Percentiles rank a stretch among this genome's conserved stretches.
Conservation (phyloP, 2,329 filamentous ascomycete species). For the Rachicladosporium sp. region DNA sequence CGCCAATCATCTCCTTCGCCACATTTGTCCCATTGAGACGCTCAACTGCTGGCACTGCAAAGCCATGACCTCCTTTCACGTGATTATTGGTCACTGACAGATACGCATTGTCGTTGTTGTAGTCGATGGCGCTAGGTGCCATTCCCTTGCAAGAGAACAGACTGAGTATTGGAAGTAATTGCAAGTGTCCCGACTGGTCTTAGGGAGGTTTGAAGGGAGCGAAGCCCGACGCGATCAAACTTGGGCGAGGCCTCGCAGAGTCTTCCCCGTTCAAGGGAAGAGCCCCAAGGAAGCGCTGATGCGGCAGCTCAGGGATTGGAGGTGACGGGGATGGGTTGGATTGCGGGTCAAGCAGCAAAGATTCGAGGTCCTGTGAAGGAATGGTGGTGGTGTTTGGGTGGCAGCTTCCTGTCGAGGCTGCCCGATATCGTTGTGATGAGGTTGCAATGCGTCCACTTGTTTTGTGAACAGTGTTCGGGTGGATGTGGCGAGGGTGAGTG, state of each 20-base stretch:
- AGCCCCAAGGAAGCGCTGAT: slow-evolving; percentile 97
- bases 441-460: too few relatives aligned
- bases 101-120: slow-evolving; percentile 24
- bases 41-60: slow-evolving; percentile 16
- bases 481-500: too few relatives aligned
- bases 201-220: slow-evolving; percentile 94
- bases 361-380: slow-evolving; percentile 26
- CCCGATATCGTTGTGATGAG: slow-evolving; percentile 26
- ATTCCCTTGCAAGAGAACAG: slow-evolving; percentile 41
- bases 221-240: slow-evolving; percentile 67
- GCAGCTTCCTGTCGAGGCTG: slow-evolving; percentile 38
- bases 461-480: too few relatives aligned
- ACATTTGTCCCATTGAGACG: slow-evolving; percentile 38
- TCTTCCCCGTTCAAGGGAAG: slow-evolving; percentile 99
- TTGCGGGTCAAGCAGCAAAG: slow-evolving; percentile 31
- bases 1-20: slow-evolving; percentile 71
- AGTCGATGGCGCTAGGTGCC: slow-evolving; percentile 56
- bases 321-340: slow-evolving; percentile 40
- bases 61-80: slow-evolving; percentile 5
- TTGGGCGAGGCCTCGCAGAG: slow-evolving; percentile 90
- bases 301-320: slow-evolving; percentile 83
- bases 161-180: slow-evolving; percentile 10
- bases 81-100: slow-evolving; percentile 26
- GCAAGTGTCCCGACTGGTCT: slow-evolving; percentile 34
- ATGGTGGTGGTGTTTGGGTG: slow-evolving; percentile 15